These are phyloP conservation scores for Parasitella parasitica DNA, from an alignment of 371 early-diverging fungal species.

Conservation along the genomic window DNA sequence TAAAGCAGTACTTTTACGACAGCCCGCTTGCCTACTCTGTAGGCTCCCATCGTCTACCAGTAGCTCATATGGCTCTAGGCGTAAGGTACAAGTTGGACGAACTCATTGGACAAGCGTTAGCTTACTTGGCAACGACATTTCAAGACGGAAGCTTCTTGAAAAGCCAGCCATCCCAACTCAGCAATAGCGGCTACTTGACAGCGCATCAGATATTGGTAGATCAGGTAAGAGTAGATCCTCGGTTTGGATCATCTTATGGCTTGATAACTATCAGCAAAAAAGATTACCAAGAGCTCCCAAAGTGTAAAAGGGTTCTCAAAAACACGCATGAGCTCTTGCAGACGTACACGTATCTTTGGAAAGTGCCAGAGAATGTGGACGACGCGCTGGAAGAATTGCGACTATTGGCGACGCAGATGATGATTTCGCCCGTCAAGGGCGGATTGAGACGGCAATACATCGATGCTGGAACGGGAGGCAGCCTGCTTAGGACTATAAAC, in stretches of 20 bases:
- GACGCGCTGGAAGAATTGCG: conserved; percentile 6
- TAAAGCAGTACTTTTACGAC: conserved; percentile 19
- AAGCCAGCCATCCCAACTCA: not conserved
- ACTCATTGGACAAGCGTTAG: conserved; percentile 31
- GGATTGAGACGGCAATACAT: not conserved
- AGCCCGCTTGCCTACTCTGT: conserved; percentile 17
- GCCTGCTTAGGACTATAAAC: not conserved
- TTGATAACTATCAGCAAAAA: not conserved
- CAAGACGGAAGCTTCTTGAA: conserved; percentile 6
- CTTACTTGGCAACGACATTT: conserved; percentile 29
- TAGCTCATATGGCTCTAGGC: conserved; percentile 35
- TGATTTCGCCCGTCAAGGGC: not conserved
- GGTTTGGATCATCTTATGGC: not conserved
- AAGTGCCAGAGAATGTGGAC: not conserved
- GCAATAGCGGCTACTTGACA: not conserved
- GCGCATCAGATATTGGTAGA: conserved; percentile 7
- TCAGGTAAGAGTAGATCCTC: conserved; percentile 10
- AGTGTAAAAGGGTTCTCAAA: not conserved
- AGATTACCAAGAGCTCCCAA: not conserved
- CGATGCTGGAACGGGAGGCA: not conserved
- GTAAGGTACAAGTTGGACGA: conserved; percentile 19
- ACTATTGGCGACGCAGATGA: not conserved
- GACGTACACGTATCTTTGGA: conserved; percentile 6
- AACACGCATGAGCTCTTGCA: not conserved
- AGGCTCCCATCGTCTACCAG: conserved; percentile 16